phyloP scores from a whole-genome alignment of 805 yeast species.

The Ogataea methylovora region DNA sequence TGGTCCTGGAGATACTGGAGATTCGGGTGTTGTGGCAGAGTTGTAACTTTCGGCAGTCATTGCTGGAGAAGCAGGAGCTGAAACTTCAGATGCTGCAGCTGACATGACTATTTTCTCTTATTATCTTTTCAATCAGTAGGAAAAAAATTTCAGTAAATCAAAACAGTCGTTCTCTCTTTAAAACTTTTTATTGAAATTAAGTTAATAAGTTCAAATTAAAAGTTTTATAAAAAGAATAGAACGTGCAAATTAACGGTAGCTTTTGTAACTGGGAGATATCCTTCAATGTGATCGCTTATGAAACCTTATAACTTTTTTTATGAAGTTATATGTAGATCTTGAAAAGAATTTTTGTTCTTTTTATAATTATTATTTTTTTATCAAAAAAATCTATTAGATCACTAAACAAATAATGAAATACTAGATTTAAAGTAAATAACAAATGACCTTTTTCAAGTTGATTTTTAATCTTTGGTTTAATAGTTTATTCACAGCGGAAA shows the following conservation, averaged over 20 bases:
- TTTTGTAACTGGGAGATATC: slow-evolving; percentile 26
- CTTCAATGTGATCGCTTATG: too few species aligned
- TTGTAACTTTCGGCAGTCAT: slow-evolving; percentile 1
- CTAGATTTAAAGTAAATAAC: background rate
- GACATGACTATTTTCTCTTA: background rate
- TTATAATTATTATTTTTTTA: too few species aligned
- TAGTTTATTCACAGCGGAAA: slow-evolving; percentile 2
- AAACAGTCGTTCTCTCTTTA: slow-evolving; percentile 3
- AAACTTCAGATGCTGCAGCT: slow-evolving; percentile 2
- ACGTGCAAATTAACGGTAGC: slow-evolving; percentile 1
- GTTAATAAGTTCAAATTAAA: slow-evolving; percentile 4
- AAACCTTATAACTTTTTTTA: too few species aligned
- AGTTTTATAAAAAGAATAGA: background rate
- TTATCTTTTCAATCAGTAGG: background rate
- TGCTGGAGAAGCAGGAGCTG: slow-evolving; percentile 3
- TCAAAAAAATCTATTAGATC: background rate
- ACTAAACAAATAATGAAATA: background rate
- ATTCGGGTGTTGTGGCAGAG: slow-evolving; percentile 1
- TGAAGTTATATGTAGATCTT: too few species aligned
- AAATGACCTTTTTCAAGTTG: background rate
- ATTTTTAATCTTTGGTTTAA: background rate
- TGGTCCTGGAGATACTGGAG: slow-evolving; percentile 2
- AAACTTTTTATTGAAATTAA: slow-evolving; percentile 2
- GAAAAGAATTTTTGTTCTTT: too few species aligned
- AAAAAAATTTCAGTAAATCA: background rate